Evolutionary conservation across 805 yeast species (phyloP).

Genomic region (Clavispora vitiphila): DNA sequence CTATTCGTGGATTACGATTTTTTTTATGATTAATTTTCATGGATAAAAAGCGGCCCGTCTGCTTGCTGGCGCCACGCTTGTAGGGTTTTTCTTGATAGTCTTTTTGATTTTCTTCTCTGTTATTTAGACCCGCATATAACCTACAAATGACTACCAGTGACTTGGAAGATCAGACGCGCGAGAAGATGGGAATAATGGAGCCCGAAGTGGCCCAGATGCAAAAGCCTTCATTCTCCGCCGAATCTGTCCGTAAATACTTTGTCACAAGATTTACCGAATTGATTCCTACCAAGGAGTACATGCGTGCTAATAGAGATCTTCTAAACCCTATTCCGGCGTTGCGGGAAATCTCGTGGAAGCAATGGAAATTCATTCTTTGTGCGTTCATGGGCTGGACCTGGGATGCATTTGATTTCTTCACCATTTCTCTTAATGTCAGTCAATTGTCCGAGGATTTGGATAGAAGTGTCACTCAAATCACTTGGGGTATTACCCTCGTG

Average conservation of each 20-base stretch:
- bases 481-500: constrained; percentile 11
- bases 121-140: neutral
- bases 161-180: neutral
- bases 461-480: constrained; percentile 6
- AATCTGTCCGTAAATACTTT: constrained; percentile 3
- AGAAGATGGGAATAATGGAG: neutral
- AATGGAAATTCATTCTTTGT: constrained; percentile 7
- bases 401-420: constrained; percentile 10
- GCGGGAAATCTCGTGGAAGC: constrained; percentile 7
- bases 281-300: constrained; percentile 11
- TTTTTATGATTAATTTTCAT: neutral
- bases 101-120: neutral
- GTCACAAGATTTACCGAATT: constrained; percentile 12
- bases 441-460: constrained; percentile 4
- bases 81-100: no score
- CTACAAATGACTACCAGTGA: neutral
- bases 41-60: neutral
- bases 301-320: constrained; percentile 18
- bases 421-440: constrained; percentile 6
- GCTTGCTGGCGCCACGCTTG: no score
- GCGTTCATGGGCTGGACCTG: constrained; percentile 11
- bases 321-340: constrained; percentile 12
- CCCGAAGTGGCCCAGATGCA: constrained; percentile 1
- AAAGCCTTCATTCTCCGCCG: constrained; percentile 7
- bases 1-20: neutral